phyloP scores from a whole-genome alignment of 345 rosid genomes.

The Eucalyptus cloeziana region DNA sequence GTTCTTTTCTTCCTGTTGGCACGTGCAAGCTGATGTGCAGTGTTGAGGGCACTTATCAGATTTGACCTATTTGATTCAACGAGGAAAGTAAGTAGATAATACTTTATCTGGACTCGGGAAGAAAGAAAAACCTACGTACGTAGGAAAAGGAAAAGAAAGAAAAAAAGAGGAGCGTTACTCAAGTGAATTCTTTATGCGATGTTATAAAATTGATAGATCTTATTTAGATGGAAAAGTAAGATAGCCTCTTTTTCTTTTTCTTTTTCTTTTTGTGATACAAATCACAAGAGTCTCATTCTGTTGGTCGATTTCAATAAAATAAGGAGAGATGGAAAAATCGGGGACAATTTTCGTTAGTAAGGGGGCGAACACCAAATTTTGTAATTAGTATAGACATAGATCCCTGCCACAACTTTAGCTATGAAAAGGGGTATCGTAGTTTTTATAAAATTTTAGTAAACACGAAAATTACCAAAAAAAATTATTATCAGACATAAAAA shows the following conservation, averaged over 20 bases:
- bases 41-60: too few relatives aligned
- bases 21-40: too few relatives aligned
- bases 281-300: rapidly evolving
- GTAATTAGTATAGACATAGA: neutral
- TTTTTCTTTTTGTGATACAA: neutral
- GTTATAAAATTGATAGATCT: neutral
- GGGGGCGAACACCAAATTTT: neutral
- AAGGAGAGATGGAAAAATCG: neutral
- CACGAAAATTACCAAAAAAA: neutral
- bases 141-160: neutral
- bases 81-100: neutral
- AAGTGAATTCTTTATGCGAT: neutral
- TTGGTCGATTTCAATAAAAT: neutral
- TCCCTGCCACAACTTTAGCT: neutral
- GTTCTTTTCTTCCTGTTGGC: too few relatives aligned
- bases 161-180: neutral
- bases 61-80: too few relatives aligned
- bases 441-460: neutral
- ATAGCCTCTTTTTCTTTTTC: neutral
- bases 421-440: neutral
- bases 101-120: neutral
- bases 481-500: neutral
- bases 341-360: neutral
- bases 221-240: neutral
- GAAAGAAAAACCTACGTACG: neutral